Percentiles rank a stretch among this genome's conserved stretches.
Conservation (phyloP, 805 yeast species). For the Ogataea thermomethanolica region DNA sequence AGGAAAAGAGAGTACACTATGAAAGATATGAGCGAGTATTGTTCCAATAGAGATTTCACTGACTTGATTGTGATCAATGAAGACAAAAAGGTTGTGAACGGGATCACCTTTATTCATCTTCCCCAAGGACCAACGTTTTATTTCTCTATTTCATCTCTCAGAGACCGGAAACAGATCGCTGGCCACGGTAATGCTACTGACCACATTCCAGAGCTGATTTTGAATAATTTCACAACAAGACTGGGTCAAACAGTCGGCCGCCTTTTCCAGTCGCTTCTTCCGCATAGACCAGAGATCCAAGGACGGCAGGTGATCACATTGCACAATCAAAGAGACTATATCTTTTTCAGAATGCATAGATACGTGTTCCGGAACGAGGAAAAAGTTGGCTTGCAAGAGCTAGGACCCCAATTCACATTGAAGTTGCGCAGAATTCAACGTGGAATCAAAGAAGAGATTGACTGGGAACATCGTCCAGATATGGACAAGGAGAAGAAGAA, state of each 20-base stretch:
- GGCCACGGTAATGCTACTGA: conserved; percentile 92
- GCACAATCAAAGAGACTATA: conserved; percentile 94
- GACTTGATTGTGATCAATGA: conserved; percentile 89
- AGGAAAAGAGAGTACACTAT: conserved; percentile 80
- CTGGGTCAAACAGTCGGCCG: conserved; percentile 92
- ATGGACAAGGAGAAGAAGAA: conserved; percentile 96
- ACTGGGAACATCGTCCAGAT: conserved; percentile 94
- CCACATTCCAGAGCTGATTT: conserved; percentile 86
- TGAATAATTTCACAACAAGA: conserved; percentile 90
- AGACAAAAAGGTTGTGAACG: conserved; percentile 88
- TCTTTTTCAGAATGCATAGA: conserved; percentile 93
- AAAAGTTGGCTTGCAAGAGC: conserved; percentile 89
- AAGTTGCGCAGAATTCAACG: conserved; percentile 83
- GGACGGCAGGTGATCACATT: conserved; percentile 95
- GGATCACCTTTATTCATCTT: conserved; percentile 86
- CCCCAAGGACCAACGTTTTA: conserved; percentile 96
- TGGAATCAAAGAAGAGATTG: conserved; percentile 88
- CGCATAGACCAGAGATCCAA: conserved; percentile 87
- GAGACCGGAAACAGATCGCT: conserved; percentile 66
- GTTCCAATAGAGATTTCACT: conserved; percentile 80
- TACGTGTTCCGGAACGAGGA: conserved; percentile 87
- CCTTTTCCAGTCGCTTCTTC: conserved; percentile 86
- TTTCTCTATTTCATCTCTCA: conserved; percentile 75
- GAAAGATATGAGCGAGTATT: conserved; percentile 81
- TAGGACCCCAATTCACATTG: conserved; percentile 95